A percentile compares a stretch with the other conserved stretches of the same genome.
These are phyloP conservation scores for Copromyces sp. DNA, from an alignment of 495 filamentous ascomycete species.

Conservation along the genomic window DNA sequence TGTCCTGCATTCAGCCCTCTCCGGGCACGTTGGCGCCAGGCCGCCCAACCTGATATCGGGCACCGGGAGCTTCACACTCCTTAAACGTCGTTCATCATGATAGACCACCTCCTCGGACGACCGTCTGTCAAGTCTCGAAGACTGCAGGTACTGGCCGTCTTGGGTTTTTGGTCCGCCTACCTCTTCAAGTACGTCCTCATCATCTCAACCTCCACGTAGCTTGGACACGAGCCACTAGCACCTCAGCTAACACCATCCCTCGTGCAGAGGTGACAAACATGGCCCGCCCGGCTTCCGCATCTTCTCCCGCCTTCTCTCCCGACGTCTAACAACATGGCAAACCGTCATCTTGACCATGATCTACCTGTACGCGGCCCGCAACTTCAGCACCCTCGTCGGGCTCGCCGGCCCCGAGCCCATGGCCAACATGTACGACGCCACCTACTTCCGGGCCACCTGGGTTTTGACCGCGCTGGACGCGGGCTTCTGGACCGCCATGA, in stretches of 20 bases:
- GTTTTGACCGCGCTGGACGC: constrained; percentile 89
- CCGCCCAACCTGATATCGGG: neutral
- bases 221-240: neutral
- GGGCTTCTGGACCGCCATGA: constrained; percentile 98
- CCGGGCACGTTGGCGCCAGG: neutral
- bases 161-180: constrained; percentile 85
- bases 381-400: constrained; percentile 84
- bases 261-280: constrained; percentile 66
- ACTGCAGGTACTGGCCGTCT: constrained; percentile 82
- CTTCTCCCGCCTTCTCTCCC: constrained; percentile 59
- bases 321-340: constrained; percentile 71
- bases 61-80: neutral
- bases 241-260: neutral
- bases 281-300: constrained; percentile 69
- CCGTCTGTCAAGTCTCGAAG: constrained; percentile 86
- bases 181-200: constrained; percentile 49
- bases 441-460: constrained; percentile 98
- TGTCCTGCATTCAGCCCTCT: neutral
- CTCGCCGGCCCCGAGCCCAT: constrained; percentile 90
- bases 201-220: neutral
- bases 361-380: constrained; percentile 83
- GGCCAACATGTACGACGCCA: constrained; percentile 83
- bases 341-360: constrained; percentile 78
- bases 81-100: constrained; percentile 26
- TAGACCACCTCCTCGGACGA: constrained; percentile 84